Evolutionary conservation across 192 early-diverging fungal species (phyloP).

Genomic region (Martensiomyces pterosporus): DNA sequence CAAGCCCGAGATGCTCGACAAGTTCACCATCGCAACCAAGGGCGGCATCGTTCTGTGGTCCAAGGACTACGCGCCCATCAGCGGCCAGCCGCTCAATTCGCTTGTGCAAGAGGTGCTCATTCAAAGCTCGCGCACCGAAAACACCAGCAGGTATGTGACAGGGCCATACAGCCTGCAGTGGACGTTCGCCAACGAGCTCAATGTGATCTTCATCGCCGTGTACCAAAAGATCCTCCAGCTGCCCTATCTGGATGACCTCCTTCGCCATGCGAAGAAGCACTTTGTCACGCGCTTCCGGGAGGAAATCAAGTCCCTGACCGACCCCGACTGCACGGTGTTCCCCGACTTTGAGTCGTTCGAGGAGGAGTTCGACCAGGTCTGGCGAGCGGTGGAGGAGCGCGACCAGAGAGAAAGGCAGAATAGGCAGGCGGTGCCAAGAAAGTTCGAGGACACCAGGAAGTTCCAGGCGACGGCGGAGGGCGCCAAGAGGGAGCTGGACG

Average conservation of each 20-base stretch:
- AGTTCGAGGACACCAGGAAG: slow-evolving; percentile 77
- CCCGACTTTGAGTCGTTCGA: slow-evolving; percentile 54
- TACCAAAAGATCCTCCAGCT: slow-evolving; percentile 87
- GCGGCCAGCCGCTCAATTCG: slow-evolving; percentile 62
- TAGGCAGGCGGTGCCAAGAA: slow-evolving; percentile 59
- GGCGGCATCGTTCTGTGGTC: slow-evolving; percentile 88
- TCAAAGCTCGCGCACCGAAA: slow-evolving; percentile 59
- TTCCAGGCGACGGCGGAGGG: slow-evolving; percentile 63
- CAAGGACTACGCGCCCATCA: slow-evolving; percentile 59
- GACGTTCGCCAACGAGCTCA: slow-evolving; percentile 76
- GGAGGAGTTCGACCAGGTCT: slow-evolving; percentile 65
- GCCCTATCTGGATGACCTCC: slow-evolving; percentile 77
- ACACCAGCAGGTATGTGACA: slow-evolving; percentile 53
- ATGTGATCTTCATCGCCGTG: slow-evolving; percentile 79
- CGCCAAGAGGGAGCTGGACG: slow-evolving; percentile 48
- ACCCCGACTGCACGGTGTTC: slow-evolving; percentile 15
- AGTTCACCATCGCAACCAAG: slow-evolving; percentile 76
- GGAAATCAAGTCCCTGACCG: slow-evolving; percentile 24
- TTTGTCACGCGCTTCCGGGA: slow-evolving; percentile 60
- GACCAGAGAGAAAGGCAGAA: slow-evolving; percentile 42
- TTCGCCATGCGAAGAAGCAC: slow-evolving; percentile 61
- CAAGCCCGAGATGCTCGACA: slow-evolving; percentile 77
- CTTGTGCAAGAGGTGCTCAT: slow-evolving; percentile 78
- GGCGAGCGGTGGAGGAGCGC: slow-evolving; percentile 65
- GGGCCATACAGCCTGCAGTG: slow-evolving; percentile 74